phyloP scores from a whole-genome alignment of 2,329 filamentous ascomycete genomes.

The Monosporascus sp. region DNA sequence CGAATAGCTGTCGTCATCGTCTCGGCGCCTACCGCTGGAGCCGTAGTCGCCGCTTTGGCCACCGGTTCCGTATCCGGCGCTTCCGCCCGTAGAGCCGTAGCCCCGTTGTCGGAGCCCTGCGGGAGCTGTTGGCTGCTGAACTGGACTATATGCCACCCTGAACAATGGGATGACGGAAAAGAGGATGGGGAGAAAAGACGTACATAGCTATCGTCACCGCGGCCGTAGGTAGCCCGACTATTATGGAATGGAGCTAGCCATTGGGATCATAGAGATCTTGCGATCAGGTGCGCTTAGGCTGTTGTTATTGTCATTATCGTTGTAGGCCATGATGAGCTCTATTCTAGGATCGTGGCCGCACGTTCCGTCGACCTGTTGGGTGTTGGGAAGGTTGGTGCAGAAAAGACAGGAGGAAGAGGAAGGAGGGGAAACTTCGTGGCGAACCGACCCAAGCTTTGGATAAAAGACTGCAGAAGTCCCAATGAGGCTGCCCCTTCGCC shows the following conservation, averaged over 20 bases:
- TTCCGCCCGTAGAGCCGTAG: constrained; percentile 24
- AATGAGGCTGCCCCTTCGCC: no score
- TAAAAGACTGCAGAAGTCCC: no score
- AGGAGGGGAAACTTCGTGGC: no score
- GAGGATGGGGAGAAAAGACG: neutral
- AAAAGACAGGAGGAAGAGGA: no score
- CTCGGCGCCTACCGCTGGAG: neutral
- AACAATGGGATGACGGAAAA: neutral
- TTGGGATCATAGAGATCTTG: neutral
- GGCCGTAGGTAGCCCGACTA: constrained; percentile 20
- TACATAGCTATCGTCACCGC: constrained; percentile 8
- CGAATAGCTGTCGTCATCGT: constrained; percentile 5
- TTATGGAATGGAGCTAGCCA: constrained; percentile 3
- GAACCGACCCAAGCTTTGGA: no score
- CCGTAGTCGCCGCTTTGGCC: constrained; percentile 6
- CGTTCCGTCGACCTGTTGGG: no score
- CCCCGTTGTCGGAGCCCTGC: constrained; percentile 13
- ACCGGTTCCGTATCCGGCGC: constrained; percentile 20
- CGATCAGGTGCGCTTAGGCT: constrained; percentile 20
- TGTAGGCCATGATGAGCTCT: constrained; percentile 38
- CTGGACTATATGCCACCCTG: neutral
- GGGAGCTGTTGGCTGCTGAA: constrained; percentile 1
- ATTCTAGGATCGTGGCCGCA: no score
- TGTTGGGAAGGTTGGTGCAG: no score
- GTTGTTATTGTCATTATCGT: constrained; percentile 34